phyloP scores from a whole-genome alignment of 208 protist genomes.

The Leptomonas pyrrhocoris region DNA sequence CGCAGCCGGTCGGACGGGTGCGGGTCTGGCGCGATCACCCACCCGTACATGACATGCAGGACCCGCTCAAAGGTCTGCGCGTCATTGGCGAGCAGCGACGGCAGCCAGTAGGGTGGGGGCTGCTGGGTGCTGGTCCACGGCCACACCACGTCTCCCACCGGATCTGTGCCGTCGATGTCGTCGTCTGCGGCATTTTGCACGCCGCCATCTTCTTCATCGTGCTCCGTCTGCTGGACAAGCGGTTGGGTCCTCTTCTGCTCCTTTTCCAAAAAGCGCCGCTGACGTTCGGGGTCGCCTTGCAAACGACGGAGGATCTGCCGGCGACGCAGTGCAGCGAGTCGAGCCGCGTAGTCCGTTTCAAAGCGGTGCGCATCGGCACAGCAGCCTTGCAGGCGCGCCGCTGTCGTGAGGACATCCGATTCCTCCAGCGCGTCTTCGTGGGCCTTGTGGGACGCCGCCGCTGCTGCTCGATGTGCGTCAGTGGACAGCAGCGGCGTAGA shows the following conservation, averaged over 20 bases:
- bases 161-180: slow-evolving; percentile 29
- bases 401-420: background rate
- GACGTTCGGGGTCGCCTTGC: slow-evolving; percentile 17
- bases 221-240: background rate
- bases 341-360: slow-evolving; percentile 31
- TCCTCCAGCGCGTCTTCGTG: slow-evolving; percentile 4
- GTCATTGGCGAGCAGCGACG: slow-evolving; percentile 67
- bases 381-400: slow-evolving; percentile 18
- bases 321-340: slow-evolving; percentile 18
- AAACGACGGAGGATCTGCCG: slow-evolving; percentile 40
- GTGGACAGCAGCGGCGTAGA: background rate
- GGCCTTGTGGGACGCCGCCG: background rate
- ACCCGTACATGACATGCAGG: slow-evolving; percentile 75
- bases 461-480: background rate
- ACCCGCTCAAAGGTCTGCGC: slow-evolving; percentile 51
- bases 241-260: slow-evolving; percentile 14
- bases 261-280: slow-evolving; percentile 20
- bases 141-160: slow-evolving; percentile 18
- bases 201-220: slow-evolving; percentile 24
- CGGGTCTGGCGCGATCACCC: slow-evolving; percentile 46
- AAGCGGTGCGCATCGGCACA: slow-evolving; percentile 23
- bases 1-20: slow-evolving; percentile 33
- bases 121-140: slow-evolving; percentile 18
- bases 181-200: slow-evolving; percentile 24
- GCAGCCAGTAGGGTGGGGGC: slow-evolving; percentile 68